Percentiles rank a stretch among this genome's conserved stretches.
Conservation (phyloP, 1,284 basidiomycete genomes). For the Lentinus polychrous region DNA sequence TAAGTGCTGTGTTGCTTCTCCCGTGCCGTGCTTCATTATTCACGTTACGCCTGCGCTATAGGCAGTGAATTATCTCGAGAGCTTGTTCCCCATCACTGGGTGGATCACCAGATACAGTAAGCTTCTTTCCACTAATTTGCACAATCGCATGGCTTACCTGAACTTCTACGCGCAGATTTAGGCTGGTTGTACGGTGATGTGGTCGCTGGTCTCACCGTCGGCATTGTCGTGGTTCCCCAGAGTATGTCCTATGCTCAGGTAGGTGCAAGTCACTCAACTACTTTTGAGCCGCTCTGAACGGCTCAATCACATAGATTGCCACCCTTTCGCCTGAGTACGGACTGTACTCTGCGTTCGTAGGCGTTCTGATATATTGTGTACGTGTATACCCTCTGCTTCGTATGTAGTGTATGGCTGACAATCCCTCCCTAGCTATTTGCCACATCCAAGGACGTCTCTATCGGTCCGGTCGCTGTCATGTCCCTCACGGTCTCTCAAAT, state of each 20-base stretch:
- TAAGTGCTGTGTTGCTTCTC: slow-evolving; percentile 24
- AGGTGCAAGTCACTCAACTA: slow-evolving; percentile 8
- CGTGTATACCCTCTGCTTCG: slow-evolving; percentile 22
- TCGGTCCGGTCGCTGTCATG: slow-evolving; percentile 97
- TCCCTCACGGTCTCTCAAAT: slow-evolving; percentile 86
- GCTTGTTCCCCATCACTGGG: slow-evolving; percentile 76
- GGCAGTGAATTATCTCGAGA: slow-evolving; percentile 54
- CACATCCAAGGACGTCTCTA: slow-evolving; percentile 93
- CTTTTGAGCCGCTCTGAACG: background rate
- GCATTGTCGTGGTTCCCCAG: slow-evolving; percentile 88
- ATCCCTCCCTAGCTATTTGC: slow-evolving; percentile 63
- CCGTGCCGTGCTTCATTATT: slow-evolving; percentile 3
- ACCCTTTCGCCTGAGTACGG: slow-evolving; percentile 85
- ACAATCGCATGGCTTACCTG: slow-evolving; percentile 17
- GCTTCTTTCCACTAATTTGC: slow-evolving; percentile 14
- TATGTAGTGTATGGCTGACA: slow-evolving; percentile 7
- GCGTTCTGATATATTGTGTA: slow-evolving; percentile 77
- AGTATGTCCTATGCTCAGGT: slow-evolving; percentile 78
- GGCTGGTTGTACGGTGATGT: slow-evolving; percentile 77
- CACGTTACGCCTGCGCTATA: slow-evolving; percentile 23
- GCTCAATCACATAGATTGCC: slow-evolving; percentile 53
- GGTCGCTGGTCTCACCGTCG: slow-evolving; percentile 86
- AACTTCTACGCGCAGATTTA: slow-evolving; percentile 36
- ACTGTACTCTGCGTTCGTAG: slow-evolving; percentile 93
- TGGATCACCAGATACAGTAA: slow-evolving; percentile 85